These are phyloP conservation scores for Pseudocercospora eumusae DNA, from an alignment of 2,329 filamentous ascomycete species.

Conservation along the genomic window DNA sequence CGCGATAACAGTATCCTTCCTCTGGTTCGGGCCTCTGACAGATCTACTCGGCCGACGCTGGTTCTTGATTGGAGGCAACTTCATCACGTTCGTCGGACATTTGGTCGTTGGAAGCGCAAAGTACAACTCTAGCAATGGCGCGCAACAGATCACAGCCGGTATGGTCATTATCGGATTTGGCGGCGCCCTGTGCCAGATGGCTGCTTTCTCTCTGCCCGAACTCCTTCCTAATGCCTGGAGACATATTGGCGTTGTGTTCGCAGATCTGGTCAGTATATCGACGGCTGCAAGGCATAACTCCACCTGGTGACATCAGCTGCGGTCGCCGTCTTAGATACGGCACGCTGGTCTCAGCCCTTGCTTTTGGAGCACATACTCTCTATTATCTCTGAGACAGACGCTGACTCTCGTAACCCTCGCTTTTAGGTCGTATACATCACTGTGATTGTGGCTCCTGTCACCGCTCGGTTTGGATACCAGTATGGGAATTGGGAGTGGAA, in stretches of 20 bases:
- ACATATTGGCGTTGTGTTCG: slow-evolving; percentile 31
- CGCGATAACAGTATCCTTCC: slow-evolving; percentile 28
- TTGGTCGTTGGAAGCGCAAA: slow-evolving; percentile 25
- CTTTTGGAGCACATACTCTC: too few species aligned
- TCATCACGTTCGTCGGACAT: slow-evolving; percentile 29
- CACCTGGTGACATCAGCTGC: too few species aligned
- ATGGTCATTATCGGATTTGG: slow-evolving; percentile 29
- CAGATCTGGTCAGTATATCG: slow-evolving; percentile 24
- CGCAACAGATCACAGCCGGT: slow-evolving; percentile 19
- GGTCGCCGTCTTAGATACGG: too few species aligned
- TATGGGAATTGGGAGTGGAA: slow-evolving; percentile 49
- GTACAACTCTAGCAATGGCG: slow-evolving; percentile 15
- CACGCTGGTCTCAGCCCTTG: too few species aligned
- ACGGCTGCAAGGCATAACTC: too few species aligned
- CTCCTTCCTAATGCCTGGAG: slow-evolving; percentile 30
- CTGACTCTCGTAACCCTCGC: too few species aligned
- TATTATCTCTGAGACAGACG: too few species aligned
- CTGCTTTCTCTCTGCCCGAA: slow-evolving; percentile 23
- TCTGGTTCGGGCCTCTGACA: slow-evolving; percentile 45
- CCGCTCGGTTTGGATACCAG: slow-evolving; percentile 47
- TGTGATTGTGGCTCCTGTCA: slow-evolving; percentile 51
- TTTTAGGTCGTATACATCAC: slow-evolving; percentile 47
- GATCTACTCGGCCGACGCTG: slow-evolving; percentile 53
- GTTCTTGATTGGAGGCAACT: slow-evolving; percentile 50
- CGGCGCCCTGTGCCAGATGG: slow-evolving; percentile 26